Evolutionary conservation across 2,329 filamentous ascomycete species (phyloP).

Genomic region (Talaromyces atroroseus): DNA sequence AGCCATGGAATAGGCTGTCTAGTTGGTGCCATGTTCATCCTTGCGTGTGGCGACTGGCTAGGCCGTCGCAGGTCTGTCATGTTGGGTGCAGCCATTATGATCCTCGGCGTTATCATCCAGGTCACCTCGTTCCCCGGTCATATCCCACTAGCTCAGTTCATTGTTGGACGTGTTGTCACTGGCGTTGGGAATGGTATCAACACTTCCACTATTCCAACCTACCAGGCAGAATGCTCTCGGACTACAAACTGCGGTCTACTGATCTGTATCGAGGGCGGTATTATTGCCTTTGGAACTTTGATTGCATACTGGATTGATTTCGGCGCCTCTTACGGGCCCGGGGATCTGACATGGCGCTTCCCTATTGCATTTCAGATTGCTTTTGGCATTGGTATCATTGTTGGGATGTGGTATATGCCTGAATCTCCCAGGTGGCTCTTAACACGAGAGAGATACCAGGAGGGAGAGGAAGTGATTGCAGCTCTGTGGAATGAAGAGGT

Average conservation of each 20-base stretch:
- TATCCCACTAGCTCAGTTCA: slow-evolving; percentile 45
- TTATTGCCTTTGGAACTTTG: slow-evolving; percentile 30
- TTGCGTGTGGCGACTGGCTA: slow-evolving; percentile 31
- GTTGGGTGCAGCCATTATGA: slow-evolving; percentile 51
- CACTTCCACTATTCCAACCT: slow-evolving; percentile 50
- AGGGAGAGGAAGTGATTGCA: slow-evolving; percentile 44
- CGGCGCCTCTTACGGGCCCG: slow-evolving; percentile 19
- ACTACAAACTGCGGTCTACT: slow-evolving; percentile 51
- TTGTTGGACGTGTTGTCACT: slow-evolving; percentile 49
- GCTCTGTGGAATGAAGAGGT: slow-evolving; percentile 40
- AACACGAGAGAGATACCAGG: slow-evolving; percentile 44
- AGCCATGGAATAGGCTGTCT: slow-evolving; percentile 24
- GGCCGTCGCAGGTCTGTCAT: slow-evolving; percentile 48
- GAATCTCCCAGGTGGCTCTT: slow-evolving; percentile 38
- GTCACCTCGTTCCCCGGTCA: slow-evolving; percentile 27
- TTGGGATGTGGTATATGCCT: slow-evolving; percentile 31
- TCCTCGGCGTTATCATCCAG: slow-evolving; percentile 37
- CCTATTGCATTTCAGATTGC: slow-evolving; percentile 45
- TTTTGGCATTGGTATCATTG: slow-evolving; percentile 39
- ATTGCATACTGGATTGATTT: slow-evolving; percentile 25
- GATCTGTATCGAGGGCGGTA: slow-evolving; percentile 50
- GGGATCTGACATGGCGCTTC: slow-evolving; percentile 39
- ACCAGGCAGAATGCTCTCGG: slow-evolving; percentile 44
- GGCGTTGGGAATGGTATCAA: slow-evolving; percentile 54
- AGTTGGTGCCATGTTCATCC: slow-evolving; percentile 32